Evolutionary conservation across 2,329 filamentous ascomycete genomes (phyloP).

Genomic region (Ophiocordyceps polyrhachis-furcata): DNA sequence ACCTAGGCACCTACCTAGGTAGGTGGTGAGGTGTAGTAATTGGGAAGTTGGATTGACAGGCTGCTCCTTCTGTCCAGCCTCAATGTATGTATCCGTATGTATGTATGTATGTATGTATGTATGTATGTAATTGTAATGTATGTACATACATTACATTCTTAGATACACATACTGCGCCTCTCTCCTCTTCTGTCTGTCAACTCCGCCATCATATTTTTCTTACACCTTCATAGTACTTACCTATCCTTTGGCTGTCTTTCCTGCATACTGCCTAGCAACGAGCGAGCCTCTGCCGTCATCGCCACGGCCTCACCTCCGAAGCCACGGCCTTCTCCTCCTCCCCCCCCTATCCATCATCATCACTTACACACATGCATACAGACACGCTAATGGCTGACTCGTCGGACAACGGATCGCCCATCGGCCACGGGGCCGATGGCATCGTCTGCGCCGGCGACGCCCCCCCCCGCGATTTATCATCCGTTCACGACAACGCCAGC

Average conservation of each 20-base stretch:
- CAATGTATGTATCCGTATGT: no score
- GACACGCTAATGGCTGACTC: conserved; percentile 14
- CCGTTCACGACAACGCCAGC: conserved; percentile 30
- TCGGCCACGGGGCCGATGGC: conserved; percentile 14
- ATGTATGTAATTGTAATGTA: no score
- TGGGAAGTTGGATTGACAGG: neutral
- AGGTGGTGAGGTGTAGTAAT: neutral
- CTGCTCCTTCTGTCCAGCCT: neutral
- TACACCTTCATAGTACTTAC: no score
- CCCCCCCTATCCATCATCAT: neutral
- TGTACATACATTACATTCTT: no score
- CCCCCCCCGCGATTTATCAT: conserved; percentile 17
- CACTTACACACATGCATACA: neutral
- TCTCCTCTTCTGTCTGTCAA: neutral
- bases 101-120: no score
- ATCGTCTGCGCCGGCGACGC: conserved; percentile 3
- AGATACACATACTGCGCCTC: no score
- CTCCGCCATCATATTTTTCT: neutral
- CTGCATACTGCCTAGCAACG: neutral
- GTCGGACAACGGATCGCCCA: conserved; percentile 11
- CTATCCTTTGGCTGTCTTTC: neutral
- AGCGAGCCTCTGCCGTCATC: neutral
- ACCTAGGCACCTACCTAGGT: no score
- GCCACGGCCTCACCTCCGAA: neutral
- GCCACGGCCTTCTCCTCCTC: neutral